Conservation (phyloP, 345 rosid genomes). For the Citrus australasica region DNA sequence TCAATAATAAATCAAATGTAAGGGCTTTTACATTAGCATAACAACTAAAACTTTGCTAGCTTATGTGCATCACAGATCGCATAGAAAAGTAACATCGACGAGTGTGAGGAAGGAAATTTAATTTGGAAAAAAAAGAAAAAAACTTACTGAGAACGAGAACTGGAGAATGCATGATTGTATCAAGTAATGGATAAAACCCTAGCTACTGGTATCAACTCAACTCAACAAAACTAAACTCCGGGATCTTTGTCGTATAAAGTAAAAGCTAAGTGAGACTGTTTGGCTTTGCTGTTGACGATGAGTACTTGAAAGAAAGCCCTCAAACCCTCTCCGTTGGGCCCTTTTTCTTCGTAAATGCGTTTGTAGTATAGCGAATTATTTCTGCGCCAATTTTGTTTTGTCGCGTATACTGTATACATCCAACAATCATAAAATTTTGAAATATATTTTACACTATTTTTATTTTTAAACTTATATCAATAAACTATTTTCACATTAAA, state of each 20-base stretch:
- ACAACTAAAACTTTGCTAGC: neutral
- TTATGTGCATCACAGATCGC: neutral
- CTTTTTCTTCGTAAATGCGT: no score
- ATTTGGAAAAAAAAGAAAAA: neutral
- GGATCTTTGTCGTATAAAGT: neutral
- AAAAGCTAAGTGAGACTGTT: neutral
- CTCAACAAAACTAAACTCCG: neutral
- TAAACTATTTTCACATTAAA: no score
- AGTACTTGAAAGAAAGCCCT: no score
- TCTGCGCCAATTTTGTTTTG: no score
- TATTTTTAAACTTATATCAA: no score
- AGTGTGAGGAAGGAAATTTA: neutral
- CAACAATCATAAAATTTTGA: no score
- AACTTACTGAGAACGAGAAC: constrained; percentile 86
- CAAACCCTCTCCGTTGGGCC: no score
- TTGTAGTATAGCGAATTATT: no score
- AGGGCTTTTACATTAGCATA: neutral
- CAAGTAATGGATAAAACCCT: neutral
- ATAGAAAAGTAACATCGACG: neutral
- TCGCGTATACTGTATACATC: no score
- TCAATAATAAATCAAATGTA: neutral
- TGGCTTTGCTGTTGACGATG: no score
- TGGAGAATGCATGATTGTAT: constrained; percentile 56
- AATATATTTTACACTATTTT: no score
- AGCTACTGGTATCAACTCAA: neutral